Percentiles rank a stretch among this genome's conserved stretches.
Conservation (phyloP, 768 basidiomycete species). For the Suillus americanus region DNA sequence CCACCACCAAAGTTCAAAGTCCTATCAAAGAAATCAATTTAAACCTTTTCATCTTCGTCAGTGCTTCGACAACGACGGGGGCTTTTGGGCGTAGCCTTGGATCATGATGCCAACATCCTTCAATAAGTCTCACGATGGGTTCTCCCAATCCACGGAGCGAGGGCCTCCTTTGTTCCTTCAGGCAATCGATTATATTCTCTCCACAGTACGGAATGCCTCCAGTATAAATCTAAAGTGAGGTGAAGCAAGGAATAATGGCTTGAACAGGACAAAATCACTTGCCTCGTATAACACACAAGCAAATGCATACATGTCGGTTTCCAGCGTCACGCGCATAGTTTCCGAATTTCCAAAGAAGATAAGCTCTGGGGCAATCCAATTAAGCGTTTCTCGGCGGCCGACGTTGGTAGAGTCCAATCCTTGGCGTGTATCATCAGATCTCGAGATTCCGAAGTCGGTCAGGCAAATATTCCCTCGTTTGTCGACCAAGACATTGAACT, state of each 20-base stretch:
- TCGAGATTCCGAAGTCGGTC: constrained; percentile 29
- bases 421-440: constrained; percentile 21
- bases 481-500: constrained; percentile 27
- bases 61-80: background rate
- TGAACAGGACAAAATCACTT: background rate
- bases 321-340: constrained; percentile 8
- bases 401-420: constrained; percentile 25
- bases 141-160: background rate
- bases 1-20: background rate
- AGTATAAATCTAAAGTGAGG: background rate
- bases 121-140: constrained; percentile 2
- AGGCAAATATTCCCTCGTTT: constrained; percentile 16
- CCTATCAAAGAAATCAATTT: background rate
- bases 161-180: background rate
- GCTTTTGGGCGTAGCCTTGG: background rate
- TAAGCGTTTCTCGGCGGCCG: constrained; percentile 12
- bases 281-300: constrained; percentile 34
- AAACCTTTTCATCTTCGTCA: background rate
- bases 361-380: constrained; percentile 31
- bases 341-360: constrained; percentile 9
- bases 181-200: background rate
- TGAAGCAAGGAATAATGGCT: background rate
- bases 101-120: constrained; percentile 2
- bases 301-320: constrained; percentile 27
- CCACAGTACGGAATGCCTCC: background rate